phyloP scores from a whole-genome alignment of 352 stramenopile species.

The Phytopythium aichiense region DNA sequence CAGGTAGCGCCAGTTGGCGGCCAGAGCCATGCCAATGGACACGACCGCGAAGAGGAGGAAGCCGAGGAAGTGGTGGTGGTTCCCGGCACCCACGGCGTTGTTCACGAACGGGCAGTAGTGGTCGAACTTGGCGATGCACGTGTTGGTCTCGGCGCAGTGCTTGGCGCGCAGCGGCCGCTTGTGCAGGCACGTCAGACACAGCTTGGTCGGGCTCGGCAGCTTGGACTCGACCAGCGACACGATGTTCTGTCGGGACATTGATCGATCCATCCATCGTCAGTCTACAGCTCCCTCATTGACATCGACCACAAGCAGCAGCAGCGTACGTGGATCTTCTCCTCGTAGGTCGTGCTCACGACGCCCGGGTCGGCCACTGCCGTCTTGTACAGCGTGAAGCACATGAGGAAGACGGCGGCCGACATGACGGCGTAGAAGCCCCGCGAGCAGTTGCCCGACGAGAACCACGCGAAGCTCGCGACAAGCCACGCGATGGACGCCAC shows the following conservation, averaged over 20 bases:
- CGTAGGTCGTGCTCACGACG: constrained; percentile 60
- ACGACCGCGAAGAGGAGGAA: constrained; percentile 85
- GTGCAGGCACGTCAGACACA: constrained; percentile 78
- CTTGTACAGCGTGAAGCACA: constrained; percentile 53
- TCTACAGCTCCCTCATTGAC: neutral
- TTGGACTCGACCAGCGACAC: constrained; percentile 68
- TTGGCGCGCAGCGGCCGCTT: constrained; percentile 71
- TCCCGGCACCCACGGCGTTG: constrained; percentile 93
- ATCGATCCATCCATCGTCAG: neutral
- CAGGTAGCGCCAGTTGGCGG: constrained; percentile 40
- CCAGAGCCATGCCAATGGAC: constrained; percentile 47
- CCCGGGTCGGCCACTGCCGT: constrained; percentile 50
- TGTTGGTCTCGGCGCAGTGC: constrained; percentile 73
- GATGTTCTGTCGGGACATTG: constrained; percentile 39
- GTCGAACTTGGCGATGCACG: constrained; percentile 80
- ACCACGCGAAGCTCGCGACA: constrained; percentile 36
- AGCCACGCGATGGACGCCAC: constrained; percentile 68
- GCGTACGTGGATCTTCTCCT: constrained; percentile 53
- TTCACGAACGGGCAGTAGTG: constrained; percentile 86
- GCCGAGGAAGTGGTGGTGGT: constrained; percentile 92
- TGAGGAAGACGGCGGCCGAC: constrained; percentile 23
- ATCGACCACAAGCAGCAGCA: neutral
- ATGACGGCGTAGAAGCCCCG: constrained; percentile 20
- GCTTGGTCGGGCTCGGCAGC: constrained; percentile 60
- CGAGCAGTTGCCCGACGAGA: constrained; percentile 25